phyloP scores from a whole-genome alignment of 2,329 filamentous ascomycete genomes.

The Dissoconium aciculare region DNA sequence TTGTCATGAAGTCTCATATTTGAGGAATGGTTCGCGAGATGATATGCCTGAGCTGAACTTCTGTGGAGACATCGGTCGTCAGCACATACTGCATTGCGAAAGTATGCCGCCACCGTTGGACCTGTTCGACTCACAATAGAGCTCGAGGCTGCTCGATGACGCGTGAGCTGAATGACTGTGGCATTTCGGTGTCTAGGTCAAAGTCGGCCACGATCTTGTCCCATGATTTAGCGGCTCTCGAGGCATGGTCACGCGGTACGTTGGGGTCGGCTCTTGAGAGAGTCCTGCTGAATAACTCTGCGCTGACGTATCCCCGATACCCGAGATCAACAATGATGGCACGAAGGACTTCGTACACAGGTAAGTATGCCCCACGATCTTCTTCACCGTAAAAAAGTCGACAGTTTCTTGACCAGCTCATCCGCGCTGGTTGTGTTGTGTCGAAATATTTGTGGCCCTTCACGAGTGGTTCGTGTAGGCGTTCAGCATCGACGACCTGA shows the following conservation, averaged over 20 bases:
- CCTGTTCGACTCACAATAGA: too few species aligned
- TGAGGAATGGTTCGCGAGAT: too few species aligned
- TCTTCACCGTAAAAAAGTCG: conserved; percentile 52
- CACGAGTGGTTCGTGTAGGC: conserved; percentile 42
- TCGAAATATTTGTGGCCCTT: conserved; percentile 45
- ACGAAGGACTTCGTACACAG: conserved; percentile 44
- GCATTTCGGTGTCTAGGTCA: conserved; percentile 8
- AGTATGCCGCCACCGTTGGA: too few species aligned
- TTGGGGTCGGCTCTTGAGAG: conserved; percentile 39
- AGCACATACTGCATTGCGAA: too few species aligned
- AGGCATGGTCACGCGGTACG: conserved; percentile 42
- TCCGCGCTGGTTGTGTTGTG: conserved; percentile 43
- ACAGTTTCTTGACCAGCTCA: conserved; percentile 69
- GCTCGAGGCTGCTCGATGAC: too few species aligned
- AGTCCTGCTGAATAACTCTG: conserved; percentile 52
- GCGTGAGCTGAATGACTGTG: too few species aligned
- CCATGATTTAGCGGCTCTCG: conserved; percentile 38
- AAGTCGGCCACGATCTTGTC: conserved; percentile 31
- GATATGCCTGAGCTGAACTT: too few species aligned
- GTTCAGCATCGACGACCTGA: conserved; percentile 61
- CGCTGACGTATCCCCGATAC: conserved; percentile 54
- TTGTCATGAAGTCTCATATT: too few species aligned
- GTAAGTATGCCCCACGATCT: conserved; percentile 51
- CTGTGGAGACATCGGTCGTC: too few species aligned
- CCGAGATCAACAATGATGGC: conserved; percentile 50